These are phyloP conservation scores for Silene vulgaris DNA, from an alignment of 179 eudicot species.

Conservation along the genomic window DNA sequence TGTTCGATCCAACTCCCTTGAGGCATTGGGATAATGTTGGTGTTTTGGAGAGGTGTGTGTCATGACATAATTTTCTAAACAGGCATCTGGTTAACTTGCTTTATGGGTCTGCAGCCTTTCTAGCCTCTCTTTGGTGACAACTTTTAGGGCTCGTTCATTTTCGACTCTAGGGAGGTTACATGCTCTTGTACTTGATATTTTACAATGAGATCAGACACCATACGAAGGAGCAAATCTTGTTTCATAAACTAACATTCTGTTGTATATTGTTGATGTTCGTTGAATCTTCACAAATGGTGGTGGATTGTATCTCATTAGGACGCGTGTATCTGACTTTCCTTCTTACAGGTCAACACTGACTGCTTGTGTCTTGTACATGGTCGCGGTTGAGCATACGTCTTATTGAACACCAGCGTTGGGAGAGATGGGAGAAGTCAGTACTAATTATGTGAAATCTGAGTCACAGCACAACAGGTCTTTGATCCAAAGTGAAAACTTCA, in stretches of 20 bases:
- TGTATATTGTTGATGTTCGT: neutral
- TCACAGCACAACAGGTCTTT: constrained; percentile 21
- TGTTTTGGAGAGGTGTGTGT: neutral
- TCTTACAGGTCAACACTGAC: neutral
- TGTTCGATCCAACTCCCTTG: neutral
- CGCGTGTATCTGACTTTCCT: neutral
- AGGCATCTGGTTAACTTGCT: neutral
- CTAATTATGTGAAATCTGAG: constrained; percentile 39
- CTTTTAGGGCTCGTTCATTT: neutral
- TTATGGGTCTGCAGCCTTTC: neutral
- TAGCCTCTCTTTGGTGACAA: neutral
- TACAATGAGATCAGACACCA: neutral
- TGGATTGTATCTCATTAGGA: constrained; percentile 7
- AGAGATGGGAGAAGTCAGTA: constrained; percentile 33
- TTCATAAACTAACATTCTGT: neutral
- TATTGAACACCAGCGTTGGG: constrained; percentile 20
- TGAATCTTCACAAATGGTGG: neutral
- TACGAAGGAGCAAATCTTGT: neutral
- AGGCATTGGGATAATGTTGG: neutral
- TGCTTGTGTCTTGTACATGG: constrained; percentile 16
- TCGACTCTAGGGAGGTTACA: neutral
- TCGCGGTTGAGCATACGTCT: neutral
- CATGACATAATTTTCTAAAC: neutral
- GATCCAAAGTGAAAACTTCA: constrained; percentile 25
- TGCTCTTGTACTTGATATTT: neutral